Percentiles rank a stretch among this genome's conserved stretches.
Conservation (phyloP, 108 stramenopile genomes). For the Halocafeteria seosinensis region DNA sequence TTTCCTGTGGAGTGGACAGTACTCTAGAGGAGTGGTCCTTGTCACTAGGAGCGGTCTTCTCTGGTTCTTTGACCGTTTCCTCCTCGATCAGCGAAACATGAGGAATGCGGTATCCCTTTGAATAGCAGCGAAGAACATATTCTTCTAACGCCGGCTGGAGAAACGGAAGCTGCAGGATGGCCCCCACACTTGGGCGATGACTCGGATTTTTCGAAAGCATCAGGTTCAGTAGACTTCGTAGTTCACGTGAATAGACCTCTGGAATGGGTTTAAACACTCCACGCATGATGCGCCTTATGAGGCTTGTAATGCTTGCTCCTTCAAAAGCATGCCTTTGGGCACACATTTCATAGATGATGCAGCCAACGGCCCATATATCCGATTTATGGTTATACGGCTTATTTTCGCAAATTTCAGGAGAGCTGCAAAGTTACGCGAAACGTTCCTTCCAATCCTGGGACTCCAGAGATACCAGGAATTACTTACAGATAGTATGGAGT, state of each 20-base stretch:
- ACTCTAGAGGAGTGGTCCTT: too few relatives aligned
- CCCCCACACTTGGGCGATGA: neutral
- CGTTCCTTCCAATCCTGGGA: conserved; percentile 11
- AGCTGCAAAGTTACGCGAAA: conserved; percentile 31
- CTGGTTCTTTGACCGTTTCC: neutral
- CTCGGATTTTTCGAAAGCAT: neutral
- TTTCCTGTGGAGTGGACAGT: too few relatives aligned
- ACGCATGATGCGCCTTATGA: conserved; percentile 26
- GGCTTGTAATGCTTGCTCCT: conserved; percentile 2
- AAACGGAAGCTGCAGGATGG: conserved; percentile 1
- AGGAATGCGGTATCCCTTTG: neutral
- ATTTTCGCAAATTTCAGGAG: conserved; percentile 29
- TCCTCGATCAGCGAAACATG: neutral
- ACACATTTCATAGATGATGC: conserved; percentile 25
- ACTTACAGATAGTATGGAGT: neutral
- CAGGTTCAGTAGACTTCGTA: neutral
- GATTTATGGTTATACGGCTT: conserved; percentile 22
- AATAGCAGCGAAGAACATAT: neutral
- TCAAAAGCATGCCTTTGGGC: conserved; percentile 18
- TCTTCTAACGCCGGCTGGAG: neutral
- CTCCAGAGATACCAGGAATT: neutral
- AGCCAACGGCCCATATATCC: conserved; percentile 32
- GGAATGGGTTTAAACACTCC: conserved; percentile 13
- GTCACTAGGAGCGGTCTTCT: too few relatives aligned
- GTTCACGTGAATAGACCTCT: neutral